Base-by-base conservation (phyloP, 1,284 basidiomycete genomes). In the Phylloporus gajari region DNA sequence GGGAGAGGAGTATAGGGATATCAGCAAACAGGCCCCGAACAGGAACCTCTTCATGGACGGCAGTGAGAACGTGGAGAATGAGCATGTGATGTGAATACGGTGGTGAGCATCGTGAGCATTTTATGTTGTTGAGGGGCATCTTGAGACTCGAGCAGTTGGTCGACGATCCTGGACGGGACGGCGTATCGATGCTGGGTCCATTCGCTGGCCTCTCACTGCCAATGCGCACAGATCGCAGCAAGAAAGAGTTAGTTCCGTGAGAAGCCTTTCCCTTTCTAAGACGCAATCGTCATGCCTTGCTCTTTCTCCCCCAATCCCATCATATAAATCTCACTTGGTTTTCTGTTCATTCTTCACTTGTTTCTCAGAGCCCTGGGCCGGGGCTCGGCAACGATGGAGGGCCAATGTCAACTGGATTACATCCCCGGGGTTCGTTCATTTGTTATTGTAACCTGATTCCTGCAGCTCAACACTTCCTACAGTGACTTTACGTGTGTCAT, bases 151-250 rank as follows among this genome's bases (percentile, higher is more conserved):
- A 93, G 86, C 11, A 98, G 88, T 40, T 90, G 89, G 79, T 98
- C 96, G 51, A 98, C 91, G 15, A 98, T 86, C 76, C 92, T 90
- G 3, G 94, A 94, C 17, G 97, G 95, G 5, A 98, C 91, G 27
- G 94, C 92, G 79, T 95, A 97, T 46, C 97, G 94, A 82, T n/a
- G n/a, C 76, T 94, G 94, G 13, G 95, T 90, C 93, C 95, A 97
- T 75, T 95, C 92, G 40, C 93, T 91, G 11, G 92, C 86, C 74
- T 91, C n/a, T n/a, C n/a, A n/a, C n/a, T n/a, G n/a, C n/a, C n/a
- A n/a, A n/a, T n/a, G n/a, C n/a, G n/a, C n/a, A n/a, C n/a, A n/a
- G n/a, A n/a, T n/a, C n/a, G n/a, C n/a, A n/a, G n/a, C n/a, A n/a
- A n/a, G n/a, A n/a, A n/a, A n/a, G n/a, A n/a, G n/a, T n/a, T n/a